Evolutionary conservation across 768 basidiomycete genomes (phyloP), one percentile per base, ranked within the genome.

Genomic region (Boletus sensibilis): DNA sequence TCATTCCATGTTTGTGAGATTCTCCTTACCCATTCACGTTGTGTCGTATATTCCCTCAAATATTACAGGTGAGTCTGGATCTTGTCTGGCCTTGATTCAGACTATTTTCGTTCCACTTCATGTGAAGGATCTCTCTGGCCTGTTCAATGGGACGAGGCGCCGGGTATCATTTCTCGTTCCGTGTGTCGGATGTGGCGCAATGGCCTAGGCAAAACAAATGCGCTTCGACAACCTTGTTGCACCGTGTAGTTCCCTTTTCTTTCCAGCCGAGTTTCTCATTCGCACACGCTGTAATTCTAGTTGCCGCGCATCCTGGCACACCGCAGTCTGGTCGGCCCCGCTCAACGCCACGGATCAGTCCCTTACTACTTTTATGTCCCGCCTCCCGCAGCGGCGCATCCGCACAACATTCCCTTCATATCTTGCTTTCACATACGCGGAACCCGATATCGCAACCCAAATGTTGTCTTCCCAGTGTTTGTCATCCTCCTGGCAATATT

Each of bases 121-220:
- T 42, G 38, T 25, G 31, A 29, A 38, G 23, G 46, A 18, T 44
- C 46, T 31, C 31, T 21, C 14, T 12, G 2, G 33, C 43, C 31
- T 34, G 18, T 31, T 31, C 25, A 34, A 48, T 31, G 29, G 34
- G 55, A 33, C 29, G 18, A 58, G 12, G 40, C 13, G 10, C 40
- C 16, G 45, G 27, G 25, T 35, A 34, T 11, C 27, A 29, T 39
- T 14, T 34, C 29, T 41, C 48, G 16, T 33, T 29, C 31, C 50
- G 46, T 48, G 23, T 11, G 50, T 55, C 51, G 29, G 61, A 47
- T 63, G 62, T 64, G 62, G 58, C 62, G 62, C 53, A 31, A 27
- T 4, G 27, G 48, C 55, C 23, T 42, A 23, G 35, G 41, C 49
- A 43, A 51, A 45, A 58, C 14, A 27, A 34, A 9, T 21, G 39